phyloP scores from a whole-genome alignment of 306 rosid genomes.

The Phaseolus lunatus region DNA sequence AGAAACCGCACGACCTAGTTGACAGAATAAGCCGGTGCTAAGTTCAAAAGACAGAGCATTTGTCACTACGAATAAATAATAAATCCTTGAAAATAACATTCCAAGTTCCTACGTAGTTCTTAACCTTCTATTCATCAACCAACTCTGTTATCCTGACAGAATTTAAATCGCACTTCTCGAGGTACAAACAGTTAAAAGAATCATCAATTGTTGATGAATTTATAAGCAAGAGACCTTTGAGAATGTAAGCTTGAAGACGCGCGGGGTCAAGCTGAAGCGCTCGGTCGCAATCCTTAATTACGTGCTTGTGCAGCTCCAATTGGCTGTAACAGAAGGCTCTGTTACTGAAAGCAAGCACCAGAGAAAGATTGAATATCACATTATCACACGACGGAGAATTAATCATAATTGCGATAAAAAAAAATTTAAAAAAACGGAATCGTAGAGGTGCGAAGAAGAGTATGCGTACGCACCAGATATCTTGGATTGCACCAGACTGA shows the following conservation, averaged over 20 bases:
- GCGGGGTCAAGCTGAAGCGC: conserved; percentile 82
- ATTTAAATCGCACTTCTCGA: conserved; percentile 20
- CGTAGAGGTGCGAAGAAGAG: conserved; percentile 29
- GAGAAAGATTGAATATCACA: conserved; percentile 39
- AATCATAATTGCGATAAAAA: not conserved
- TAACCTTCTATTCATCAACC: not conserved
- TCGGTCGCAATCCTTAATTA: conserved; percentile 83
- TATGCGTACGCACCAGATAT: conserved; percentile 62
- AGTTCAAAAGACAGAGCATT: conserved; percentile 37
- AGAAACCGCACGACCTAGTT: conserved; percentile 74
- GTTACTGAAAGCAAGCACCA: conserved; percentile 65
- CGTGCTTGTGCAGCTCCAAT: conserved; percentile 92
- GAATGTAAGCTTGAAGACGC: conserved; percentile 82
- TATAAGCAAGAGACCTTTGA: conserved; percentile 63
- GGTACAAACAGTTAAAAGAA: conserved; percentile 29
- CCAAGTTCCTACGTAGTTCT: not conserved
- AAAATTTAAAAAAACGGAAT: conserved; percentile 34
- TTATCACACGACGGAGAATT: not conserved
- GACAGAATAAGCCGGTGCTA: conserved; percentile 33
- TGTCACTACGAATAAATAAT: not conserved
- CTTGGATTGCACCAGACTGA: conserved; percentile 72
- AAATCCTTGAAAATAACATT: conserved; percentile 15
- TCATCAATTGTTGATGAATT: conserved; percentile 16
- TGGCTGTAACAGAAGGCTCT: conserved; percentile 92
- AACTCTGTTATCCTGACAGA: not conserved